These are phyloP conservation scores for Schizosaccharomyces lindneri DNA, from an alignment of 805 yeast species.

Conservation along the genomic window DNA sequence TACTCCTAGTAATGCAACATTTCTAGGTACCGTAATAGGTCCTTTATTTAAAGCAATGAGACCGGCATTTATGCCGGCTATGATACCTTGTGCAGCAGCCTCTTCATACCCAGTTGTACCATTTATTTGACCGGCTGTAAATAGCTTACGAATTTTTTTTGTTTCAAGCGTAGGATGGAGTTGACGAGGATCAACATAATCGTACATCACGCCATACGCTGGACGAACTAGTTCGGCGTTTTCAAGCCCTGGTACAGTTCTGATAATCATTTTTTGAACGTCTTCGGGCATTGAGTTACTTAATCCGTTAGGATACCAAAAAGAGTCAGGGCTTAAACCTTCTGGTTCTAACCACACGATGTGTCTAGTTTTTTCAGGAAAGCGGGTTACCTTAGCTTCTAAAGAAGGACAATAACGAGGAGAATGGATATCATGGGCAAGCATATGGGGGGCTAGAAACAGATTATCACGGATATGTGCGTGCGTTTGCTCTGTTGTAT, in stretches of 20 bases:
- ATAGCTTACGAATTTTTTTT: conserved; percentile 50
- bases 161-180: conserved; percentile 58
- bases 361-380: conserved; percentile 52
- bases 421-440: conserved; percentile 70
- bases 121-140: conserved; percentile 86
- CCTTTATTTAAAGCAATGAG: conserved; percentile 19
- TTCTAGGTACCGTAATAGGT: conserved; percentile 35
- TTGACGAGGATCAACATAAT: conserved; percentile 84
- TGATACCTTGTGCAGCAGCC: conserved; percentile 88
- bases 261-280: conserved; percentile 50
- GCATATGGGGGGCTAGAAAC: conserved; percentile 64
- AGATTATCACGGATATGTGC: conserved; percentile 41
- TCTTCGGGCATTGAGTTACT: conserved; percentile 93
- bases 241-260: conserved; percentile 68
- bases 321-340: conserved; percentile 63
- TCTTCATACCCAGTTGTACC: conserved; percentile 99
- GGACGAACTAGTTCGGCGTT: conserved; percentile 76
- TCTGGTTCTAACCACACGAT: conserved; percentile 92
- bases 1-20: conserved; percentile 81
- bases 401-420: conserved; percentile 95
- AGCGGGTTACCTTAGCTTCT: conserved; percentile 66
- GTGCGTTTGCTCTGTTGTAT: conserved; percentile 55
- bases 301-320: conserved; percentile 78
- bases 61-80: conserved; percentile 93
- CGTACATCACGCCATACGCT: conserved; percentile 98